Conservation (phyloP, 1,284 basidiomycete genomes). For the Boletus semigastroideus region DNA sequence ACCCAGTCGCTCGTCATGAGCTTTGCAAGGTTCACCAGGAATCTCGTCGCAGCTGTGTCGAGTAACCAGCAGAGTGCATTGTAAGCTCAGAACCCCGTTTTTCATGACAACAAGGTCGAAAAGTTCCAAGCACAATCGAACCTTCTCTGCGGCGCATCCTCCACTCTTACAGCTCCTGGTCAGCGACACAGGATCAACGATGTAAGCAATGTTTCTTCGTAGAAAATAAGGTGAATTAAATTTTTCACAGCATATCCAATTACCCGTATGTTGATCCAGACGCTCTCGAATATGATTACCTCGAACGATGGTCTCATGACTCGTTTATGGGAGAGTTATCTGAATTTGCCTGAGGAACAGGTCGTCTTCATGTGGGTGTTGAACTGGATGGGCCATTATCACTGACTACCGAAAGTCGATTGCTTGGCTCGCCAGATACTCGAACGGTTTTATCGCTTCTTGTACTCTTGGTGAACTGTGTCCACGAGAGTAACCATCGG, state of each 20-base stretch:
- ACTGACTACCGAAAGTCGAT: slow-evolving; percentile 51
- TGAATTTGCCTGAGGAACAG: slow-evolving; percentile 68
- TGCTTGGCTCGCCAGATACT: slow-evolving; percentile 67
- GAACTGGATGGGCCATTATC: slow-evolving; percentile 3
- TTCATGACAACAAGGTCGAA: slow-evolving; percentile 2
- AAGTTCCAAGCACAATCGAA: slow-evolving; percentile 54
- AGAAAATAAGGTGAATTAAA: slow-evolving; percentile 13
- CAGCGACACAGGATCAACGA: slow-evolving; percentile 50
- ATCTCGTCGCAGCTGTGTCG: slow-evolving; percentile 67
- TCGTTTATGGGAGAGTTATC: slow-evolving; percentile 61
- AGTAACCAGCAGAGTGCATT: slow-evolving; percentile 64
- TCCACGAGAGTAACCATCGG: slow-evolving; percentile 52
- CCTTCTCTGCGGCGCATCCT: slow-evolving; percentile 40
- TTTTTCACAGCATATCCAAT: slow-evolving; percentile 47
- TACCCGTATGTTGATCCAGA: slow-evolving; percentile 63
- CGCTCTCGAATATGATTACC: slow-evolving; percentile 74
- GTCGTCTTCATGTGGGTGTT: slow-evolving; percentile 68
- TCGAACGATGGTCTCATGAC: slow-evolving; percentile 57
- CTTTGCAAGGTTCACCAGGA: slow-evolving; percentile 73
- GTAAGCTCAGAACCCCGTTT: slow-evolving; percentile 44
- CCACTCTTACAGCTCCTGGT: slow-evolving; percentile 72
- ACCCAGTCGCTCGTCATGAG: slow-evolving; percentile 43
- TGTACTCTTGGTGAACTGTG: slow-evolving; percentile 73
- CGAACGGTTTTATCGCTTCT: slow-evolving; percentile 62
- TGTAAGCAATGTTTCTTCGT: slow-evolving; percentile 39